phyloP scores from a whole-genome alignment of 306 rosid species.

The cucumber (Cucumis sativus) region DNA sequence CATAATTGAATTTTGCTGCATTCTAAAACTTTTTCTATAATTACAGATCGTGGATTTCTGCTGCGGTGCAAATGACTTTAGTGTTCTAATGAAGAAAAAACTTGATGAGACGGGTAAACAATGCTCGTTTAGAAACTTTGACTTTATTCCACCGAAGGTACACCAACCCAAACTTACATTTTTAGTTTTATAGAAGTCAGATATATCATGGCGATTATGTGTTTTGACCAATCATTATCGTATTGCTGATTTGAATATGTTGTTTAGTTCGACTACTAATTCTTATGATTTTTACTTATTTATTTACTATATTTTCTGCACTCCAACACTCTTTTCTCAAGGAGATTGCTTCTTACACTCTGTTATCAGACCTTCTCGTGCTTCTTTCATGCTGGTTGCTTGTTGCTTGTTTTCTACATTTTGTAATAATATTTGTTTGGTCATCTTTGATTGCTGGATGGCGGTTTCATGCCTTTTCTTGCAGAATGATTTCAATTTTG shows the following conservation, averaged over 20 bases:
- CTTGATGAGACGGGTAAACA: constrained; percentile 69
- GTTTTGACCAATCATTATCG: neutral
- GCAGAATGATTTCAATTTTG: constrained; percentile 84
- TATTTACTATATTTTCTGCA: neutral
- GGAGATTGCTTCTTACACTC: neutral
- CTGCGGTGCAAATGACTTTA: constrained; percentile 91
- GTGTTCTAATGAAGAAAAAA: constrained; percentile 66
- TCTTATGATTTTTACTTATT: neutral
- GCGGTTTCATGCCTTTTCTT: constrained; percentile 5
- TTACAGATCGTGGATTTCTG: constrained; percentile 90
- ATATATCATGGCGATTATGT: neutral
- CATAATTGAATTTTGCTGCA: constrained; percentile 16
- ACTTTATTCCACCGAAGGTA: constrained; percentile 81
- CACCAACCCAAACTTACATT: neutral
- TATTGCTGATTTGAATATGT: neutral
- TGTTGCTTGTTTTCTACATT: neutral
- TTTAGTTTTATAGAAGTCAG: neutral
- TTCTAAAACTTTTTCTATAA: constrained; percentile 9
- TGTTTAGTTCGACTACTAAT: neutral
- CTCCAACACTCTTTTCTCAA: neutral
- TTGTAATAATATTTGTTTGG: neutral
- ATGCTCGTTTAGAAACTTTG: constrained; percentile 63
- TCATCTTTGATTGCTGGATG: neutral
- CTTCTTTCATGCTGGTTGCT: neutral
- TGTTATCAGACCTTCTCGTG: neutral